Evolutionary conservation across 169 alveolate genomes (phyloP), one percentile per base, ranked within the genome.

Genomic region (Condylostoma magnum): DNA sequence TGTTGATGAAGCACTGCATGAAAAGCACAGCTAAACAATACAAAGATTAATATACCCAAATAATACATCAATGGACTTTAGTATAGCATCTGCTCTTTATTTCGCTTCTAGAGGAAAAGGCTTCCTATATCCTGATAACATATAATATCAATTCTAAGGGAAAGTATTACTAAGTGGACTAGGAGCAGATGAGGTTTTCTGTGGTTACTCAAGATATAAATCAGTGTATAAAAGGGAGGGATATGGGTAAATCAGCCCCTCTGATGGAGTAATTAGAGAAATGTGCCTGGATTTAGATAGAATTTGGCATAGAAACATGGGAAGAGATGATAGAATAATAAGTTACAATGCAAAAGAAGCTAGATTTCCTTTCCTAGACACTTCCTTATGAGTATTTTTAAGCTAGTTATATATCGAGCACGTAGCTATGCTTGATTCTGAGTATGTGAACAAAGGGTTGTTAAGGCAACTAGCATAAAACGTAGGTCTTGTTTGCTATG

Each of bases 121-220:
- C 20, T 63, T 71, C 27, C 53, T 50, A 28, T 77, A 80, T 36
- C 48, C 69, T 25, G 79, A 63, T 20, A 68, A 52, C 0, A 50
- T 31, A 25, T 66, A 43, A 38, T 28, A 65, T 12, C 41, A 38
- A 22, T 76, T 85, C 4, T 72, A 76, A 4, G 89, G 90, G 10
- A 83, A 87, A 74, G 91, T 93, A 37, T 53, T 93, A 27, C 54
- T 93, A 4, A 85, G 93, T 67, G 98, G 98, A 4, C 77, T 90
- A 71, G 98, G 98, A 6, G 98, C 98, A 5, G 98, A 95, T 83
- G 98, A 95, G 63, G 86, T 93, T 22, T 89, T 95, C 50, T 96
- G 95, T 30, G 98, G 98, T 4, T 95, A 95, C 78, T 90, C 95
- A 8, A 68, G 98, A 41, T 92, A 92, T 77, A 83, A 76, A 52